phyloP scores from a whole-genome alignment of 2,329 filamentous ascomycete genomes.

The Colletotrichum sp. region DNA sequence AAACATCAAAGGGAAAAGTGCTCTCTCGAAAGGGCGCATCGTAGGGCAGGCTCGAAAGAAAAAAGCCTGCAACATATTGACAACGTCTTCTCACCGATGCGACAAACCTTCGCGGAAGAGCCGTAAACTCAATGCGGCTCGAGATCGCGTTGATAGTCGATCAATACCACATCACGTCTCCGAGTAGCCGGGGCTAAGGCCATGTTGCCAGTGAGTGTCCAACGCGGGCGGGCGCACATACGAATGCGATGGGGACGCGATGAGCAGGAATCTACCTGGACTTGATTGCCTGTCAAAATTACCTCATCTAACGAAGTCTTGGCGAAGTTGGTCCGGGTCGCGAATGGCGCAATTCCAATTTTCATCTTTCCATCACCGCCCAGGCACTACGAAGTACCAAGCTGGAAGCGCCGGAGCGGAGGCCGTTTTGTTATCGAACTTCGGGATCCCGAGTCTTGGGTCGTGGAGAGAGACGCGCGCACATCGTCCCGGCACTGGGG shows the following conservation, averaged over 20 bases:
- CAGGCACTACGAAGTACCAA: neutral
- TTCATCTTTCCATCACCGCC: neutral
- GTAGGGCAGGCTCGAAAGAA: neutral
- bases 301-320: constrained; percentile 11
- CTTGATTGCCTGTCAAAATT: neutral
- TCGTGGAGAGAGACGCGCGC: neutral
- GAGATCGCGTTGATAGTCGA: neutral
- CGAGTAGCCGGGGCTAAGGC: neutral
- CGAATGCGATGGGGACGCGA: neutral
- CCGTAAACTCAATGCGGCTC: neutral
- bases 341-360: neutral
- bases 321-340: constrained; percentile 1
- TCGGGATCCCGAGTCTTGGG: neutral
- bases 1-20: neutral
- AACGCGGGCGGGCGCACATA: neutral
- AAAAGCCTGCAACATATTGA: neutral
- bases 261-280: neutral
- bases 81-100: neutral
- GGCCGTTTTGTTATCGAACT: neutral
- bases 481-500: neutral
- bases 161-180: neutral
- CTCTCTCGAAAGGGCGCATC: neutral
- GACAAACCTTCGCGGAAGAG: neutral
- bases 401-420: neutral
- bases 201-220: neutral